These are phyloP conservation scores for Fraxinus dipetala DNA, from an alignment of 305 asterid species.

Conservation along the genomic window DNA sequence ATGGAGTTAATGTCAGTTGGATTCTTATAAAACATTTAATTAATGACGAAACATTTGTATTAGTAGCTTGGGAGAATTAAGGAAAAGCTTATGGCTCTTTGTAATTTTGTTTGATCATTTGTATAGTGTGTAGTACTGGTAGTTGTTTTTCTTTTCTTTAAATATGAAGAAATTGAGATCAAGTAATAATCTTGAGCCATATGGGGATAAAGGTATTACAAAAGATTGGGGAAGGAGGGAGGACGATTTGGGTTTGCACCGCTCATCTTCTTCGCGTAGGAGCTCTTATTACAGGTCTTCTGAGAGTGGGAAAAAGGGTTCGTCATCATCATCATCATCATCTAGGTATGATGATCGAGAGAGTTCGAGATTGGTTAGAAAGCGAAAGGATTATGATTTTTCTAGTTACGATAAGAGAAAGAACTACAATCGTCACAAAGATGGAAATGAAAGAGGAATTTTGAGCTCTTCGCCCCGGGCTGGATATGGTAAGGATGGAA, in stretches of 20 bases:
- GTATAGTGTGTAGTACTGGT: constrained; percentile 19
- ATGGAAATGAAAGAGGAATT: constrained; percentile 59
- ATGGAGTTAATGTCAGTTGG: constrained; percentile 5
- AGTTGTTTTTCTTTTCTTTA: neutral
- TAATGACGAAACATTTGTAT: neutral
- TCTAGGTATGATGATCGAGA: constrained; percentile 73
- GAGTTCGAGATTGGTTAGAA: constrained; percentile 56
- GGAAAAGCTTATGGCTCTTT: neutral
- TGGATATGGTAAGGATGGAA: constrained; percentile 61
- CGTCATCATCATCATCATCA: constrained; percentile 58
- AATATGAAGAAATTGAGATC: constrained; percentile 87
- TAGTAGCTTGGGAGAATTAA: neutral
- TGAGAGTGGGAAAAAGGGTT: constrained; percentile 65
- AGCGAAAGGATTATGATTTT: constrained; percentile 64
- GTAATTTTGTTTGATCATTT: constrained; percentile 20
- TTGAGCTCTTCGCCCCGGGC: constrained; percentile 69
- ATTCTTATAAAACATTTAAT: neutral
- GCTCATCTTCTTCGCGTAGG: constrained; percentile 64
- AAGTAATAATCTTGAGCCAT: constrained; percentile 74
- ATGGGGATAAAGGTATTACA: constrained; percentile 57
- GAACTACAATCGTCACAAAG: constrained; percentile 63
- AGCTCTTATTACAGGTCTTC: constrained; percentile 68
- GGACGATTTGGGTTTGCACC: constrained; percentile 66
- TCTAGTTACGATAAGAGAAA: constrained; percentile 72
- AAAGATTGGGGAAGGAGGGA: constrained; percentile 88